Percentiles rank a stretch among this genome's conserved stretches.
phyloP scores from a whole-genome alignment of 2,329 filamentous ascomycete genomes.

The Arthrinium puccinioides region DNA sequence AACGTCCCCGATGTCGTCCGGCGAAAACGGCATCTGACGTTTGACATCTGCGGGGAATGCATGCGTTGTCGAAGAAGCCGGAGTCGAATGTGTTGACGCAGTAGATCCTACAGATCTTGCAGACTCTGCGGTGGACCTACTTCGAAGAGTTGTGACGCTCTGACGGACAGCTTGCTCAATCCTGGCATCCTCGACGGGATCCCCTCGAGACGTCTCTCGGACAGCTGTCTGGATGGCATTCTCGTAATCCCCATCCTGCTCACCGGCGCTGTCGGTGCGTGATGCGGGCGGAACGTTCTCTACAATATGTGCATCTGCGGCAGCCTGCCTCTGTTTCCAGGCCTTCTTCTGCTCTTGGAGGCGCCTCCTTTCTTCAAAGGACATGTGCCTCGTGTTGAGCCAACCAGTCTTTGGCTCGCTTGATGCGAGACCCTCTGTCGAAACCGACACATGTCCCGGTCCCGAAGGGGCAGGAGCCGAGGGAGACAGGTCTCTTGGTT shows the following conservation, averaged over 20 bases:
- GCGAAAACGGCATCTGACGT: slow-evolving; percentile 10
- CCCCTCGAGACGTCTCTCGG: slow-evolving; percentile 60
- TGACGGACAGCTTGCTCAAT: slow-evolving; percentile 70
- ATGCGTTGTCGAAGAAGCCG: background rate
- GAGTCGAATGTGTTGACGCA: background rate
- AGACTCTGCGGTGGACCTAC: slow-evolving; percentile 3
- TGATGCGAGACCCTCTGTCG: slow-evolving; percentile 9
- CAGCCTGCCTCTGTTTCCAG: slow-evolving; percentile 29
- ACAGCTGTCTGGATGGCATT: slow-evolving; percentile 65
- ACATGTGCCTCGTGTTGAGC: slow-evolving; percentile 37
- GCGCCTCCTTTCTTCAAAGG: slow-evolving; percentile 44
- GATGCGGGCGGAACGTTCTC: slow-evolving; percentile 12
- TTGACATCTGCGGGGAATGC: slow-evolving; percentile 16
- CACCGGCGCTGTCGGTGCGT: slow-evolving; percentile 6
- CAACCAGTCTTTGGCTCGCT: slow-evolving; percentile 36
- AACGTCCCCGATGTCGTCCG: slow-evolving; percentile 33
- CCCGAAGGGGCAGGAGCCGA: slow-evolving; percentile 7
- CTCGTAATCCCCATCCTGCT: slow-evolving; percentile 58
- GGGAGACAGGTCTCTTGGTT: slow-evolving; percentile 23
- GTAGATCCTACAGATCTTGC: background rate
- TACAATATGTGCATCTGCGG: slow-evolving; percentile 9
- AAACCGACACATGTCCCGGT: slow-evolving; percentile 9
- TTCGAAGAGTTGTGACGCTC: slow-evolving; percentile 52
- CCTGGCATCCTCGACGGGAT: slow-evolving; percentile 60
- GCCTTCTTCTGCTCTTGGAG: slow-evolving; percentile 39